Base-by-base conservation (phyloP, 805 yeast species). In the Candida ulmi region DNA sequence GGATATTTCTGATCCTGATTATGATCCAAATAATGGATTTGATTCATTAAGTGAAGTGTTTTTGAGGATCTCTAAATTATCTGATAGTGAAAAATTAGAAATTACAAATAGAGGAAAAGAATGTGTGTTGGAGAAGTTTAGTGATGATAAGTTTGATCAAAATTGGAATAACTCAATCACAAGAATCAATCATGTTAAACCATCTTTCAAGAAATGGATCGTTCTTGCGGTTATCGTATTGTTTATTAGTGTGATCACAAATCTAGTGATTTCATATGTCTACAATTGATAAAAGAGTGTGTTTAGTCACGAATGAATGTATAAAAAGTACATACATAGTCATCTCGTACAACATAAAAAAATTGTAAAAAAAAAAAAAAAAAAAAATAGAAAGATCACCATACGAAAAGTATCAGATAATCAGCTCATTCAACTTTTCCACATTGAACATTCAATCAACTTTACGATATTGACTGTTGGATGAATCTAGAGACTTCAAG, bases 1-100 rank as follows among this genome's bases (percentile, higher is more conserved):
- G 45, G 77, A 82, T 47, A 60, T 62, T 11, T 58, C 60, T 7
- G 97, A 90, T 55, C 95, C 95, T 1, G 96, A 86, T 58, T 81
- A 55, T 50, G 41, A 42, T 24, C 43, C 50, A 42, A 17, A 42
- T 43, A 25, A 55, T 46, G 33, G 56, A 54, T 54, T 74, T 77
- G 38, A 32, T 1, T 53, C 66, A 1, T 66, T 91, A 36, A 50
- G 66, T n/a, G 69, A 69, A 9, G 65, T 76, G 7, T 69, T 91
- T 19, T 39, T 48, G 2, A 50, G 61, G 31, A 72, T 75, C 4
- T 64, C 70, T 27, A 50, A 68, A 11, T 57, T 72, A 24, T 43
- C 62, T 2, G 63, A 63, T 1, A 48, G 48, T 0, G 71, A 66
- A 17, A 64, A 72, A 39, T 42, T 51, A 2, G 49, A 45, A 4